These are phyloP conservation scores for Myxozyma vanderwaltii DNA, from an alignment of 805 yeast genomes.

Conservation along the genomic window DNA sequence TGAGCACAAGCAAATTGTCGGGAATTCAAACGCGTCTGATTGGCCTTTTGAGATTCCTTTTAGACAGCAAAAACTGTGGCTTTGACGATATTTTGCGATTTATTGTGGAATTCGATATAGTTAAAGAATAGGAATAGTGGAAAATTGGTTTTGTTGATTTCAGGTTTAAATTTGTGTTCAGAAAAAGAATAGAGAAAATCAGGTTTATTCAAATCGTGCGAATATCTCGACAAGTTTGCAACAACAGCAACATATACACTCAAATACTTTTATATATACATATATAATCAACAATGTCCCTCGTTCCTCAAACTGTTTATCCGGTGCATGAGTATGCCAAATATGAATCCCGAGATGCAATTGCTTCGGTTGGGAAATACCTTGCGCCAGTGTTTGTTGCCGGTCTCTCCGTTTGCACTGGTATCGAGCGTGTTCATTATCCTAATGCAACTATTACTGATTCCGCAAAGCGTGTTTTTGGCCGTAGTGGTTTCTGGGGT, in stretches of 20 bases:
- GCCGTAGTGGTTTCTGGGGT: no score
- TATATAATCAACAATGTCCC: no score
- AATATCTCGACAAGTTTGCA: no score
- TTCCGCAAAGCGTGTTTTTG: no score
- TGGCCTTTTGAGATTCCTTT: neutral
- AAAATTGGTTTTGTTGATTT: no score
- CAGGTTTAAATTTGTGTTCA: no score
- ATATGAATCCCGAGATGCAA: constrained; percentile 60
- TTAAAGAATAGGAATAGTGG: no score
- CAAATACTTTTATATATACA: no score
- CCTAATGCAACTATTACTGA: neutral
- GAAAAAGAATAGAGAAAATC: no score
- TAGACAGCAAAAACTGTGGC: neutral
- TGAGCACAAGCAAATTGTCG: neutral
- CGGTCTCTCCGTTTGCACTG: constrained; percentile 11
- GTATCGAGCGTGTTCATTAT: constrained; percentile 21
- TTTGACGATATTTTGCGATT: neutral
- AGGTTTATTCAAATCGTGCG: no score
- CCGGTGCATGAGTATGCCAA: constrained; percentile 46
- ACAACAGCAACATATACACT: no score
- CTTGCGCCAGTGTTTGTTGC: constrained; percentile 9
- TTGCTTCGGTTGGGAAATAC: constrained; percentile 50
- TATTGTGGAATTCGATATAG: no score
- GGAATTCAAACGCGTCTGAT: constrained; percentile 15
- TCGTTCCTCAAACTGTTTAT: constrained; percentile 34